Evolutionary conservation across 257 asterid genomes (phyloP).

Genomic region (Lycium barbarum): DNA sequence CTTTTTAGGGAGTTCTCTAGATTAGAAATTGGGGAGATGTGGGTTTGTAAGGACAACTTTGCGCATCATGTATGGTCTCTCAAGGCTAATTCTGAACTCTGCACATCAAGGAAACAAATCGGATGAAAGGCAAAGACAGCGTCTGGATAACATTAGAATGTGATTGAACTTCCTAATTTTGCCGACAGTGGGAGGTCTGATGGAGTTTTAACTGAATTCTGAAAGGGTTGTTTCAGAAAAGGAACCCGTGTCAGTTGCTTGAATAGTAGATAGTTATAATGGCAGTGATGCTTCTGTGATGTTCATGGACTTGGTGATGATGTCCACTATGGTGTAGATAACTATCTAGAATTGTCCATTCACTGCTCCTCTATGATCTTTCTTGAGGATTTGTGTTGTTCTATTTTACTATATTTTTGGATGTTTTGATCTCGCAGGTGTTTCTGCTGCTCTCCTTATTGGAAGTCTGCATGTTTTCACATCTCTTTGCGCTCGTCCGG

Average conservation of each 20-base stretch:
- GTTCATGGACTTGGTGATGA: neutral
- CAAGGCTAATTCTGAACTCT: constrained; percentile 19
- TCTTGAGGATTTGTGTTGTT: neutral
- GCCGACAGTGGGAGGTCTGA: neutral
- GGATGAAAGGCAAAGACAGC: neutral
- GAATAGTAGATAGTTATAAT: constrained; percentile 2
- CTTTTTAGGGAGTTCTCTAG: neutral
- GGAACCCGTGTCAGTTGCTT: neutral
- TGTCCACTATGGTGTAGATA: neutral
- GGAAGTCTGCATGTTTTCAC: constrained; percentile 69
- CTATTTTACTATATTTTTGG: constrained; percentile 9
- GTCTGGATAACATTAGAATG: constrained; percentile 4
- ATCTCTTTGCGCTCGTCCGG: constrained; percentile 58
- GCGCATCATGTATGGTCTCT: constrained; percentile 15
- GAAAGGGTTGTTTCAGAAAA: constrained; percentile 13
- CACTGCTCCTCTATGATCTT: constrained; percentile 12
- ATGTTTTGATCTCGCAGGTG: constrained; percentile 51
- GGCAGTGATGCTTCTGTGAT: neutral
- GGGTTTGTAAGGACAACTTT: constrained; percentile 17
- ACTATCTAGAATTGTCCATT: constrained; percentile 1
- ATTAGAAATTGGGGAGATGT: neutral
- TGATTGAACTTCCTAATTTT: neutral
- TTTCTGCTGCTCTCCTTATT: constrained; percentile 61
- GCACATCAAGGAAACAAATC: constrained; percentile 1
- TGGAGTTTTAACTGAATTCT: constrained; percentile 5